Conservation (phyloP, 345 rosid genomes). For the Eucalyptus sideroxylon region DNA sequence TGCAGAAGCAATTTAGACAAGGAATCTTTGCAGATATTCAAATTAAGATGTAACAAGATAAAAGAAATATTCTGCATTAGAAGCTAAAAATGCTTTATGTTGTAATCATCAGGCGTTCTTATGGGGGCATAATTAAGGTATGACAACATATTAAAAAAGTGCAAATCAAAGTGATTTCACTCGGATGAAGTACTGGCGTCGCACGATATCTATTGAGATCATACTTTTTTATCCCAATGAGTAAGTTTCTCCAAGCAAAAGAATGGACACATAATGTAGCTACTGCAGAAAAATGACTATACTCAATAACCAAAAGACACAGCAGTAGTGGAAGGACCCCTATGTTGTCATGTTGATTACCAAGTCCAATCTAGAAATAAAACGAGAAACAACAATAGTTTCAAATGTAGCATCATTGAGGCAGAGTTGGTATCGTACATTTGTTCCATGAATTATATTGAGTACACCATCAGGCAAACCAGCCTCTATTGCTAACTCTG, state of each 20-base stretch:
- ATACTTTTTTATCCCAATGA: not conserved
- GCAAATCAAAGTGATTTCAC: not conserved
- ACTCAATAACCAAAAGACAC: not conserved
- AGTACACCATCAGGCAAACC: conserved; percentile 91
- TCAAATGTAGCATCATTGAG: not conserved
- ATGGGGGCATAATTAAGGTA: not conserved
- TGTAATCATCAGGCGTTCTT: not conserved
- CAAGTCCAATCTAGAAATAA: not conserved
- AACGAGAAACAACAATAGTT: not conserved
- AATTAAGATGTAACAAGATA: not conserved
- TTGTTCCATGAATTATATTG: conserved; percentile 86
- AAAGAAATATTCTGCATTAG: not conserved
- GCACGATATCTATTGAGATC: not conserved
- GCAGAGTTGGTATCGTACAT: conserved; percentile 28
- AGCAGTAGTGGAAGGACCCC: not conserved
- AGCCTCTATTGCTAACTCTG: conserved; percentile 93
- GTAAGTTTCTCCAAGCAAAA: not conserved
- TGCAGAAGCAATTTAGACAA: not conserved
- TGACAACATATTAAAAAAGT: not conserved
- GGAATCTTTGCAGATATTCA: not conserved
- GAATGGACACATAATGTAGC: not conserved
- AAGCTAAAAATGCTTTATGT: not conserved
- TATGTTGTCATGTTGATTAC: not conserved
- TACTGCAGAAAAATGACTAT: not conserved
- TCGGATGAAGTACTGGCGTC: not conserved